Evolutionary conservation across 345 rosid species (phyloP), one percentile per base, ranked within the genome.

Genomic region (Pistacia vera): DNA sequence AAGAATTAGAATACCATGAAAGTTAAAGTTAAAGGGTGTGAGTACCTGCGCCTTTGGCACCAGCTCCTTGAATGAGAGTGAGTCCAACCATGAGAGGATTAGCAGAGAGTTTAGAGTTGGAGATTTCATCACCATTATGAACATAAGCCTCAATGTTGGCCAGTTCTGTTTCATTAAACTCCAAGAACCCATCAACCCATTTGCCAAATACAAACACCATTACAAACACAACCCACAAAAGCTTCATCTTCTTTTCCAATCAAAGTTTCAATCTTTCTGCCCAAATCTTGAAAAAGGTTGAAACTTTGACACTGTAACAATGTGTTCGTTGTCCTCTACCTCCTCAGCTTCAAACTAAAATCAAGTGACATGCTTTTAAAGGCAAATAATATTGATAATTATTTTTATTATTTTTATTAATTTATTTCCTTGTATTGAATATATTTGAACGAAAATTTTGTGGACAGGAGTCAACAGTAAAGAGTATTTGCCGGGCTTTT

Each of bases 21-120:
- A 20, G 16, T 16, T 11, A 1, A 41, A 41, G 46, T 41, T 5
- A 1, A 41, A 41, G 46, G 9, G 46, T 41, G 6, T 41, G 46
- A 41, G 8, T 82, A 93, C 99, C 99, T 68, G 98, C 99, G 83
- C 98, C 91, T 77, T 87, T 90, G 33, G 93, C 90, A 38, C 80
- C 90, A 79, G 98, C 94, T 70, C 82, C 81, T 63, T 73, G 85
- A 84, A 95, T 91, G 71, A 95, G 94, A 22, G 97, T 90, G 73
- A 95, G 93, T 38, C 97, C 99, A 33, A 95, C 99, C 90, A 90
- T 80, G 70, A 90, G 69, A 70, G 92, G 86, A 74, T 82, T 81
- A 8, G 72, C 59, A 74, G 71, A 70, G 10, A 65, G 76, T 60
- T 82, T 83, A 66, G 93, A 85, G 74, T 77, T 84, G 35, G 65